Evolutionary conservation across 169 alveolate species (phyloP).

Genomic region (Miamiensis avidus): DNA sequence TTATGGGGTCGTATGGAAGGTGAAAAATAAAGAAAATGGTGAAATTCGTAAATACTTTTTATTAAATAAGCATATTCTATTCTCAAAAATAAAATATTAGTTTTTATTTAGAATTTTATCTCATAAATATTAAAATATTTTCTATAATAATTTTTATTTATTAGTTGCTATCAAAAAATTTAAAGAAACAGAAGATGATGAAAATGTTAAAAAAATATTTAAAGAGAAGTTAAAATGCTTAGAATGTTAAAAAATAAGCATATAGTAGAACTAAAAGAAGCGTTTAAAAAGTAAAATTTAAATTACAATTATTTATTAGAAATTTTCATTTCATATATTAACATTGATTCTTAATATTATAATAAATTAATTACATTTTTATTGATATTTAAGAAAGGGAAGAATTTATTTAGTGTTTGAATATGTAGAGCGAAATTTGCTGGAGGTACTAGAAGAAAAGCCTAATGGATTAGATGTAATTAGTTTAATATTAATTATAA

Average conservation of each 20-base stretch:
- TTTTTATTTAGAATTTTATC: too few relatives aligned
- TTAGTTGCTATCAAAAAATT: slow-evolving; percentile 94
- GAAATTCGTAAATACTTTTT: slow-evolving; percentile 59
- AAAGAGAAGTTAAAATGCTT: slow-evolving; percentile 92
- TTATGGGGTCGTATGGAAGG: slow-evolving; percentile 94
- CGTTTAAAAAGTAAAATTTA: slow-evolving; percentile 69
- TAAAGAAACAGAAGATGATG: slow-evolving; percentile 89
- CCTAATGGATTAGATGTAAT: slow-evolving; percentile 73
- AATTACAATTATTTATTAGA: too few relatives aligned
- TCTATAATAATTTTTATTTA: slow-evolving; percentile 39
- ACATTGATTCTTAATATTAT: not conserved
- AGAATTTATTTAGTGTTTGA: slow-evolving; percentile 90
- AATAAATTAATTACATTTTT: too few relatives aligned
- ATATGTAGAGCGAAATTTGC: slow-evolving; percentile 88
- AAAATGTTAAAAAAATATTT: slow-evolving; percentile 83
- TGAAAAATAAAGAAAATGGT: slow-evolving; percentile 86
- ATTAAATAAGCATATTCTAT: too few relatives aligned
- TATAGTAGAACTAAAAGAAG: slow-evolving; percentile 91
- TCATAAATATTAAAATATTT: too few relatives aligned
- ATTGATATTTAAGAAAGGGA: too few relatives aligned
- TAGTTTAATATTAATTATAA: too few relatives aligned
- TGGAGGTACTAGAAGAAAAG: slow-evolving; percentile 81
- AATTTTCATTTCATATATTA: too few relatives aligned
- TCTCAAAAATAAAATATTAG: too few relatives aligned
- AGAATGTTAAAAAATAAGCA: slow-evolving; percentile 86